Evolutionary conservation across 768 basidiomycete species (phyloP).

Genomic region (Psilocybe subaeruginosa): DNA sequence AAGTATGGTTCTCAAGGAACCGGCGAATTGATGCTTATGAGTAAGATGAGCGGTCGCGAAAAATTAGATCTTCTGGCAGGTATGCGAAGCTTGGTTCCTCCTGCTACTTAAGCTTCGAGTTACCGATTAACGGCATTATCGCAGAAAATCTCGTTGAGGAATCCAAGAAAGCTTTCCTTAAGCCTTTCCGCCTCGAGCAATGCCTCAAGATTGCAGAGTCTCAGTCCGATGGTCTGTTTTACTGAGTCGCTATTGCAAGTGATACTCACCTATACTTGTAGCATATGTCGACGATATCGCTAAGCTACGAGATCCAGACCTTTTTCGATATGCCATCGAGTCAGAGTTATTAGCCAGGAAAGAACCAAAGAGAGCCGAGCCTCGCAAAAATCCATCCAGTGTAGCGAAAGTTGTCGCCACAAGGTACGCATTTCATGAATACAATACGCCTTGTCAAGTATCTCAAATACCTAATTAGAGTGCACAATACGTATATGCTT

Average conservation of each 20-base stretch:
- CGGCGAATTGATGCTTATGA: slow-evolving; percentile 62
- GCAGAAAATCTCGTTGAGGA: slow-evolving; percentile 70
- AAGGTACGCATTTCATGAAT: slow-evolving; percentile 40
- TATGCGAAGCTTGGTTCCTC: slow-evolving; percentile 29
- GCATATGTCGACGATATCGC: slow-evolving; percentile 74
- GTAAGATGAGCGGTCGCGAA: slow-evolving; percentile 73
- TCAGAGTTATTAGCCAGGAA: slow-evolving; percentile 58
- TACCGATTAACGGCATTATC: slow-evolving; percentile 14
- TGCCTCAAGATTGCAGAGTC: slow-evolving; percentile 74
- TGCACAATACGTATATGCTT: slow-evolving; percentile 83
- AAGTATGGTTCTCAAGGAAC: slow-evolving; percentile 74
- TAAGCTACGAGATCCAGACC: slow-evolving; percentile 64
- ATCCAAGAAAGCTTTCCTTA: slow-evolving; percentile 59
- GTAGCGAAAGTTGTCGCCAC: slow-evolving; percentile 63
- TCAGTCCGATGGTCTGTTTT: slow-evolving; percentile 65
- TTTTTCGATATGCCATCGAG: slow-evolving; percentile 61
- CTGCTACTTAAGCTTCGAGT: neutral
- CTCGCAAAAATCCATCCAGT: slow-evolving; percentile 45
- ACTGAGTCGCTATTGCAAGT: neutral
- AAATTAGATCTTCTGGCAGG: slow-evolving; percentile 82
- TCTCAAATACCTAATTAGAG: slow-evolving; percentile 38
- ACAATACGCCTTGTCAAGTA: no score
- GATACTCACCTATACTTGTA: slow-evolving; percentile 23
- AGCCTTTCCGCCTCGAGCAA: slow-evolving; percentile 65
- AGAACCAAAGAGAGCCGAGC: slow-evolving; percentile 34